A percentile compares a stretch with the other conserved stretches of the same genome.
Evolutionary conservation across 306 rosid genomes (phyloP).

Genomic region (Ormosia emarginata): DNA sequence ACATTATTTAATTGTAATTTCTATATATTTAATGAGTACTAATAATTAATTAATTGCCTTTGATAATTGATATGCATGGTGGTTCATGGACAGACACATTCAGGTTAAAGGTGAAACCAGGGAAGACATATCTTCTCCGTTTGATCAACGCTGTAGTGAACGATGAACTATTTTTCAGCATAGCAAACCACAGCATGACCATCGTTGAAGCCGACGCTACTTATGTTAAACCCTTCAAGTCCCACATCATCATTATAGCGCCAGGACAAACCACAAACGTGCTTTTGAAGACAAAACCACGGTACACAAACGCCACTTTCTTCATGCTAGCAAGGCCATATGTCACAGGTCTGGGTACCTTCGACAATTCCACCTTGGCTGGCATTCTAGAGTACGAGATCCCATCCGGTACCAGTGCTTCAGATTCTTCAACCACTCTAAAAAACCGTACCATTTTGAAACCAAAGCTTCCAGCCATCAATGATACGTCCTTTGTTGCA

Average conservation of each 20-base stretch:
- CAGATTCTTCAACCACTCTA: not conserved
- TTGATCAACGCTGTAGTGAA: constrained; percentile 18
- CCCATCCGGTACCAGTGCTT: not conserved
- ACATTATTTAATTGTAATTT: no score
- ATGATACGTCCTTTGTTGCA: constrained; percentile 51
- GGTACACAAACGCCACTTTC: constrained; percentile 48
- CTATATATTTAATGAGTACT: no score
- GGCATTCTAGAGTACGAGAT: constrained; percentile 54
- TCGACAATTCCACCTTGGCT: constrained; percentile 72
- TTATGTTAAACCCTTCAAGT: constrained; percentile 35
- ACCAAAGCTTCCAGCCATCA: constrained; percentile 49
- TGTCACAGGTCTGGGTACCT: constrained; percentile 62
- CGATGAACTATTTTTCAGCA: constrained; percentile 47
- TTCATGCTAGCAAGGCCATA: constrained; percentile 72
- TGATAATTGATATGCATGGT: no score
- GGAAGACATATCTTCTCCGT: constrained; percentile 45
- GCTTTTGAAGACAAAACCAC: constrained; percentile 29
- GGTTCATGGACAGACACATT: constrained; percentile 23
- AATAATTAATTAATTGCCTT: no score
- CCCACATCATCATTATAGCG: constrained; percentile 2
- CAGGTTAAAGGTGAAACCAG: constrained; percentile 41
- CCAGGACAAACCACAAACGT: no score
- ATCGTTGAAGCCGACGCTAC: constrained; percentile 48
- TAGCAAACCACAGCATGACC: constrained; percentile 24
- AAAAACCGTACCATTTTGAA: constrained; percentile 24